Evolutionary conservation across 2,329 filamentous ascomycete species (phyloP), one percentile per base, ranked within the genome.

Genomic region (Gaeumannomyces tritici): DNA sequence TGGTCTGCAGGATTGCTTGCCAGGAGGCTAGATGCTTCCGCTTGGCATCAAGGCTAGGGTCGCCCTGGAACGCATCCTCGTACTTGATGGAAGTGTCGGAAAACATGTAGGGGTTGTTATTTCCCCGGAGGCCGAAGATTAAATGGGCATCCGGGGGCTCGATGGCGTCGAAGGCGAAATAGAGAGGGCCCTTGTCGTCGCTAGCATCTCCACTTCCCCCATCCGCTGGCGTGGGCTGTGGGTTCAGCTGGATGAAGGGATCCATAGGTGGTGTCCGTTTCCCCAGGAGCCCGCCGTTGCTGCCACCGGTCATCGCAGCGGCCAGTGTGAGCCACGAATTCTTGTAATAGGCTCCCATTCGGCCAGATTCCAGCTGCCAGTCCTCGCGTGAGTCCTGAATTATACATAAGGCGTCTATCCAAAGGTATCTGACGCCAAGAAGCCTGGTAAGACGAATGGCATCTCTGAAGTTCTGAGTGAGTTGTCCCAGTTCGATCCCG

Each of bases 361-460:
- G 59, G 28, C 15, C 57, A 8, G 61, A 64, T 11, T 67, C 64
- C 6, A n/a, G 28, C 4, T 54, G 31, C 64, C 65, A 67, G 58
- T 73, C 70, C 1, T 65, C 58, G 1, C 27, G n/a, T 5, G 55
- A 57, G 57, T 70, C 66, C 61, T 73, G 71, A 24, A 71, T 54
- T 21, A 73, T 73, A 61, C 70, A 73, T 1, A 73, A 63, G 1
- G 68, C 65, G 61, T 73, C 70, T 9, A 73, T 67, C 71, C 70
- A 73, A 1, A 73, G 51, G 57, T 70, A 71, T 13, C 62, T 63
- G 8, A 70, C 57, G 4, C 64, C 64, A 1, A 73, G 64, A 47
- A 54, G 27, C 9, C 61, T 57, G 4, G 61, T 42, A 18, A 62
- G 51, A 8, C 13, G 21, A 42, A 62, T 55, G 47, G 61, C 61